Conservation (phyloP, 1,139 yeast genomes). For the Suhomyces panamericanus region DNA sequence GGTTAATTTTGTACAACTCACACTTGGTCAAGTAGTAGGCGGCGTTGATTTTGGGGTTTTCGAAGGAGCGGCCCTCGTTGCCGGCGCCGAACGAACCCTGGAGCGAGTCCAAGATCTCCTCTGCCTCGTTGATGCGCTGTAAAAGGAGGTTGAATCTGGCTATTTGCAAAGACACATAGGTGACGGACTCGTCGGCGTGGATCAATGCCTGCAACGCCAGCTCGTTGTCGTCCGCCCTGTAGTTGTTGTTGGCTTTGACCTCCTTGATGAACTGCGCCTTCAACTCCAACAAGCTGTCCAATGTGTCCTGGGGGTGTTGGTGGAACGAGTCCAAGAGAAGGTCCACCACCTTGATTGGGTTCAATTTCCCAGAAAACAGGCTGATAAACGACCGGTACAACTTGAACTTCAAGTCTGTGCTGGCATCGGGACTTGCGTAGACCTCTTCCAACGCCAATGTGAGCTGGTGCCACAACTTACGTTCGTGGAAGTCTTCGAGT, state of each 20-base stretch:
- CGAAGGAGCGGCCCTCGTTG: conserved; percentile 42
- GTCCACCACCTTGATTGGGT: conserved; percentile 75
- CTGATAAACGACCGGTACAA: conserved; percentile 72
- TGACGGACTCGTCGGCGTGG: conserved; percentile 41
- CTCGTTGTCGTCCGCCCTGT: conserved; percentile 26
- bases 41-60: conserved; percentile 73
- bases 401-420: conserved; percentile 51
- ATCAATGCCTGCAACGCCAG: conserved; percentile 40
- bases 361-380: conserved; percentile 68
- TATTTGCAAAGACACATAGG: conserved; percentile 73
- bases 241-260: conserved; percentile 27
- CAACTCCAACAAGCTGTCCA: conserved; percentile 56
- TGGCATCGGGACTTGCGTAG: conserved; percentile 38
- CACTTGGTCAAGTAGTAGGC: conserved; percentile 83
- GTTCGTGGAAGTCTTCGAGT: conserved; percentile 83
- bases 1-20: conserved; percentile 69
- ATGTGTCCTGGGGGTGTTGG: conserved; percentile 48
- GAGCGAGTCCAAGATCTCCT: conserved; percentile 64
- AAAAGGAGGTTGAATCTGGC: conserved; percentile 68
- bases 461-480: conserved; percentile 78
- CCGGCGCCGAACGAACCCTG: conserved; percentile 43
- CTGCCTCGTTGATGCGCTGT: conserved; percentile 62
- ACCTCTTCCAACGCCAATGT: conserved; percentile 67
- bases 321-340: conserved; percentile 59
- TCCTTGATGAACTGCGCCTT: conserved; percentile 48